Evolutionary conservation across 2,329 filamentous ascomycete species (phyloP).

Genomic region (Hawksworthiomyces lignivorus): DNA sequence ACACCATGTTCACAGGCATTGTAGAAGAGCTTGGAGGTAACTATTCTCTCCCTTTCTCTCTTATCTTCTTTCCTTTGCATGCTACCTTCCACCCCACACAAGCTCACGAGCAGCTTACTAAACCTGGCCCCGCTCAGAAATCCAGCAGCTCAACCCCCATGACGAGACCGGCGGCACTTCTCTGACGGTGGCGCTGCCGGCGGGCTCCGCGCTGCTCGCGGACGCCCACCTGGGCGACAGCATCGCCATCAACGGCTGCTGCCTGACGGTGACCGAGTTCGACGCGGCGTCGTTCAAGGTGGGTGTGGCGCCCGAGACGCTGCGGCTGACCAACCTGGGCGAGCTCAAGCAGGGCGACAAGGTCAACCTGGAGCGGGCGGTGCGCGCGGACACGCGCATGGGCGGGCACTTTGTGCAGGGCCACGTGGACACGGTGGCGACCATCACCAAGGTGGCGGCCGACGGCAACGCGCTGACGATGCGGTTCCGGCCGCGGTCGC

Average conservation of each 20-base stretch:
- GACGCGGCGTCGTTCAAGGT: conserved; percentile 64
- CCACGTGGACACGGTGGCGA: conserved; percentile 86
- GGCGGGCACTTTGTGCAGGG: conserved; percentile 97
- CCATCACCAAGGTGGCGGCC: conserved; percentile 60
- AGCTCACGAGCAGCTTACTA: conserved; percentile 14
- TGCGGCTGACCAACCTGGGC: conserved; percentile 93
- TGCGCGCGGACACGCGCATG: conserved; percentile 88
- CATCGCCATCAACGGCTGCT: conserved; percentile 92
- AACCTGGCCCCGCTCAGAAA: conserved; percentile 46
- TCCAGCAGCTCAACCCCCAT: conserved; percentile 71
- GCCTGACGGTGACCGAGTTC: conserved; percentile 72
- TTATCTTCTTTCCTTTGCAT: conserved; percentile 5
- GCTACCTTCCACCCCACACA: conserved; percentile 13
- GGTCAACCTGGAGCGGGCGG: conserved; percentile 92
- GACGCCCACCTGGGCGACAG: conserved; percentile 87
- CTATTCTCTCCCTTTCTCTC: conserved; percentile 23
- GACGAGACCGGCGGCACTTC: conserved; percentile 84
- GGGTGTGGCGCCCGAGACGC: conserved; percentile 88
- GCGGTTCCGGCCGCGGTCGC: conserved; percentile 61
- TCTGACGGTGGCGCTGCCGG: conserved; percentile 69
- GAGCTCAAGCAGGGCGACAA: conserved; percentile 53
- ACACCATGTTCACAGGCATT: conserved; percentile 86
- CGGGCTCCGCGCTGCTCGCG: conserved; percentile 63
- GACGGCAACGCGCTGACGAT: conserved; percentile 91
- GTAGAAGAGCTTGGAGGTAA: conserved; percentile 88